Conservation (phyloP, 1,284 basidiomycete species). For the Coriolopsis trogii region DNA sequence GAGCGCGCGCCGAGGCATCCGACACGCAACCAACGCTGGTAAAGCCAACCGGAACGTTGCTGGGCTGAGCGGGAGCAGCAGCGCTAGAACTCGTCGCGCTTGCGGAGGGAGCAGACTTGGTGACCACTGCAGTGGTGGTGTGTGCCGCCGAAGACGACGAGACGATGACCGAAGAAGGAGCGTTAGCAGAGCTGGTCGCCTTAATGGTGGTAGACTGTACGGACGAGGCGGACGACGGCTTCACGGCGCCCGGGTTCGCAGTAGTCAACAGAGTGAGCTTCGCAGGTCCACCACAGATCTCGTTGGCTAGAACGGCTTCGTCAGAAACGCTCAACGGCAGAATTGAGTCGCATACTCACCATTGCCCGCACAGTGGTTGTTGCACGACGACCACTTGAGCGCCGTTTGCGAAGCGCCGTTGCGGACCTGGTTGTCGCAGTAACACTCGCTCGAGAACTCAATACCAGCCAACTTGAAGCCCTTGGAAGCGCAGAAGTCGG, state of each 20-base stretch:
- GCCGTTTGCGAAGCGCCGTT: slow-evolving; percentile 13
- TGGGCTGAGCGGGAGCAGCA: neutral
- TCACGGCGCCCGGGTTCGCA: slow-evolving; percentile 17
- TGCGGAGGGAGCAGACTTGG: slow-evolving; percentile 12
- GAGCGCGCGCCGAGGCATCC: slow-evolving; percentile 22
- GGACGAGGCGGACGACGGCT: slow-evolving; percentile 7
- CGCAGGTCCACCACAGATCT: slow-evolving; percentile 33
- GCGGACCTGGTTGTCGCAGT: slow-evolving; percentile 24
- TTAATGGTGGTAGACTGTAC: slow-evolving; percentile 2
- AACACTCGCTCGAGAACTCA: slow-evolving; percentile 32
- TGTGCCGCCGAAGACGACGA: neutral
- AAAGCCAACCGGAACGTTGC: slow-evolving; percentile 14
- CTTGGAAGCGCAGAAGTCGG: slow-evolving; percentile 18
- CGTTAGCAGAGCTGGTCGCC: slow-evolving; percentile 3
- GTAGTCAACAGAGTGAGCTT: slow-evolving; percentile 27
- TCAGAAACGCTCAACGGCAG: neutral
- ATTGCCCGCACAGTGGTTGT: slow-evolving; percentile 18
- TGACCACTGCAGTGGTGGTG: slow-evolving; percentile 4
- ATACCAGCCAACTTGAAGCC: slow-evolving; percentile 28
- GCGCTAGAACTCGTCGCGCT: slow-evolving; percentile 11
- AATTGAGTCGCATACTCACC: slow-evolving; percentile 6
- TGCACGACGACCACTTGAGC: slow-evolving; percentile 13
- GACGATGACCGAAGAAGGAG: neutral
- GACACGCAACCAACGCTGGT: slow-evolving; percentile 18
- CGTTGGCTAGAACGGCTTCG: slow-evolving; percentile 8